These are phyloP conservation scores for Phytophthora tubulina DNA, from an alignment of 352 stramenopile genomes.

Conservation along the genomic window DNA sequence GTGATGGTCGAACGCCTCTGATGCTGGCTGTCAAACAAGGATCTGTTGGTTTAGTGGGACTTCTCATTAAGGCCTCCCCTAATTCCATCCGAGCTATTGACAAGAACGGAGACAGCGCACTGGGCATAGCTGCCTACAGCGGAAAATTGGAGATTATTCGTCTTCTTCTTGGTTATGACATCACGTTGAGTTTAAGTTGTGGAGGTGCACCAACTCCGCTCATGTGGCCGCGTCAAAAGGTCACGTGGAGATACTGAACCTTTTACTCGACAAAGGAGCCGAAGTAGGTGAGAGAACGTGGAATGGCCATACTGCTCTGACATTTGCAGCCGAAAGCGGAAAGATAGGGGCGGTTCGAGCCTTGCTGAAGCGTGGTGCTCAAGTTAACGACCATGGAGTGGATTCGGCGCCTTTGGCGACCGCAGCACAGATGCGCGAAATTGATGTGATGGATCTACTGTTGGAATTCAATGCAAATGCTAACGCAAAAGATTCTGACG, in stretches of 20 bases:
- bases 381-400: constrained; percentile 1
- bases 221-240: constrained; percentile 21
- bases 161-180: constrained; percentile 4
- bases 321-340: constrained; percentile 27
- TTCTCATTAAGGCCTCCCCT: constrained; percentile 1
- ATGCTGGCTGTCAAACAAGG: constrained; percentile 10
- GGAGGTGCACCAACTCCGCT: constrained; percentile 23
- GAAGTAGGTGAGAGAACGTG: constrained; percentile 10
- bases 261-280: constrained; percentile 16
- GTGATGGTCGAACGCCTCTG: constrained; percentile 3
- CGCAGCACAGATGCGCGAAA: constrained; percentile 17
- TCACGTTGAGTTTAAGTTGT: constrained; percentile 6
- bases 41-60: neutral
- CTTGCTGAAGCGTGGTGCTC: constrained; percentile 3
- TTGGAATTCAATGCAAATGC: constrained; percentile 1
- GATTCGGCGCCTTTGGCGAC: constrained; percentile 8
- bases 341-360: neutral
- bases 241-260: constrained; percentile 13
- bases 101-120: constrained; percentile 15
- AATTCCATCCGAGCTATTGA: constrained; percentile 10
- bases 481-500: constrained; percentile 17
- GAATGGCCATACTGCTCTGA: constrained; percentile 24
- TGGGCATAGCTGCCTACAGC: constrained; percentile 10
- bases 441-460: constrained; percentile 24
- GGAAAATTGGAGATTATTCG: constrained; percentile 9